Evolutionary conservation across 1,284 basidiomycete species (phyloP).

Genomic region (Coniophora puteana): DNA sequence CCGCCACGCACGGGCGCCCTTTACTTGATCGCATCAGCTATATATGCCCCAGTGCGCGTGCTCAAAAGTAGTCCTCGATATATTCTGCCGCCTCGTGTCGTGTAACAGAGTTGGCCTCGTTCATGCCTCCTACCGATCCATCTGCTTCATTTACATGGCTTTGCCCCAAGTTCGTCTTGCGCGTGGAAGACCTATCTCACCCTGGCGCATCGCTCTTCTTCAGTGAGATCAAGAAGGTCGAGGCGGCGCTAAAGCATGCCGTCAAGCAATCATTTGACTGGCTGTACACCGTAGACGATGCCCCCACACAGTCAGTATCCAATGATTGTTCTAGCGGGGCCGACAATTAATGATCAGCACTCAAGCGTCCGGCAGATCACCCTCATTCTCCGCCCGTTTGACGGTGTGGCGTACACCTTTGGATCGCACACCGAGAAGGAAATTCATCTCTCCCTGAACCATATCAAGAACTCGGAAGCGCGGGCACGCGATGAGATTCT

Average conservation of each 20-base stretch:
- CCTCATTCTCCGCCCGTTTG: conserved; percentile 59
- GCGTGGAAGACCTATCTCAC: conserved; percentile 56
- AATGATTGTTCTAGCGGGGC: not conserved
- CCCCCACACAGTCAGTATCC: conserved; percentile 54
- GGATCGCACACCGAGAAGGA: conserved; percentile 58
- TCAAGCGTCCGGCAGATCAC: conserved; percentile 49
- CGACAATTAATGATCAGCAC: not conserved
- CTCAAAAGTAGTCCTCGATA: too few relatives aligned
- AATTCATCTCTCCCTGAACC: conserved; percentile 65
- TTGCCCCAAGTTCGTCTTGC: conserved; percentile 52
- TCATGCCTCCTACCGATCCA: conserved; percentile 27
- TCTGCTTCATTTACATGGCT: conserved; percentile 40
- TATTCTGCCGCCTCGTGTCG: not conserved
- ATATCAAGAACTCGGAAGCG: conserved; percentile 42
- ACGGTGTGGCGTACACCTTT: conserved; percentile 60
- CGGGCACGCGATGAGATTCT: conserved; percentile 56
- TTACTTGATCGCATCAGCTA: too few relatives aligned
- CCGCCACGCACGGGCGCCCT: too few relatives aligned
- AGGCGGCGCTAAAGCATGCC: conserved; percentile 46
- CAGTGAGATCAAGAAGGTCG: conserved; percentile 41
- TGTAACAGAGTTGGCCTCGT: not conserved
- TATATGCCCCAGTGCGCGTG: too few relatives aligned
- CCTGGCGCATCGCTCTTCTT: conserved; percentile 58
- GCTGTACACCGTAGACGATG: conserved; percentile 57
- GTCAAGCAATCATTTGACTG: conserved; percentile 51